A percentile compares a stretch with the other conserved stretches of the same genome.
Evolutionary conservation across 2,329 filamentous ascomycete genomes (phyloP).

Genomic region (Tolypocladium ovalisporum): DNA sequence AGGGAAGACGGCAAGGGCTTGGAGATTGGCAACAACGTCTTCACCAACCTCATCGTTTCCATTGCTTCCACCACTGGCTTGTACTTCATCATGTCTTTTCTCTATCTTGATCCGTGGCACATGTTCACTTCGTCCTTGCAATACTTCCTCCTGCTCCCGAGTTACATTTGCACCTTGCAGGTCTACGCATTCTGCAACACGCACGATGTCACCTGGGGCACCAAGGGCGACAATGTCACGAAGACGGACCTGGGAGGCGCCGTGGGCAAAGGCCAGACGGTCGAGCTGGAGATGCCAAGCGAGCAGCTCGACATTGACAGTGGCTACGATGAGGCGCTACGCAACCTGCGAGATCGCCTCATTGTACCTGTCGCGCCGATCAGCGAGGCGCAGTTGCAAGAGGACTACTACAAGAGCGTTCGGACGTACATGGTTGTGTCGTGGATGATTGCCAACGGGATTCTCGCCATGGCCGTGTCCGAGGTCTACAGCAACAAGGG

Average conservation of each 20-base stretch:
- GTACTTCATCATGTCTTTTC: slow-evolving; percentile 91
- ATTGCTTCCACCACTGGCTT: slow-evolving; percentile 82
- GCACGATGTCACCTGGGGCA: slow-evolving; percentile 97
- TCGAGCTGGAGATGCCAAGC: slow-evolving; percentile 93
- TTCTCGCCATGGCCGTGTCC: slow-evolving; percentile 85
- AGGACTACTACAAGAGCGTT: slow-evolving; percentile 97
- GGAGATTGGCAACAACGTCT: slow-evolving; percentile 70
- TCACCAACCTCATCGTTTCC: slow-evolving; percentile 89
- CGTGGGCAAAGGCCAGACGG: slow-evolving; percentile 64
- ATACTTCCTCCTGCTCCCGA: slow-evolving; percentile 86
- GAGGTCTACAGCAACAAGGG: slow-evolving; percentile 68
- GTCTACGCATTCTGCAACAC: slow-evolving; percentile 99
- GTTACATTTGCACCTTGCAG: slow-evolving; percentile 93
- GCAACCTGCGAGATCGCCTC: slow-evolving; percentile 86
- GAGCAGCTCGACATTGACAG: slow-evolving; percentile 98
- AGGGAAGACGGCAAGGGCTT: slow-evolving; percentile 30
- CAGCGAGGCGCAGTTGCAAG: slow-evolving; percentile 76
- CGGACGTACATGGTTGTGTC: slow-evolving; percentile 95
- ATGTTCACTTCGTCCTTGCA: slow-evolving; percentile 88
- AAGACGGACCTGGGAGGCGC: slow-evolving; percentile 87
- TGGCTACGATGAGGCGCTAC: slow-evolving; percentile 91
- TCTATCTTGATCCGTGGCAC: slow-evolving; percentile 98
- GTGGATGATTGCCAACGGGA: slow-evolving; percentile 88
- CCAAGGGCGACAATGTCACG: slow-evolving; percentile 94
- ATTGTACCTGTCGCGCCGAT: slow-evolving; percentile 56